Base-by-base conservation (phyloP, 768 basidiomycete species). In the Omphalotus guepiniiformis region DNA sequence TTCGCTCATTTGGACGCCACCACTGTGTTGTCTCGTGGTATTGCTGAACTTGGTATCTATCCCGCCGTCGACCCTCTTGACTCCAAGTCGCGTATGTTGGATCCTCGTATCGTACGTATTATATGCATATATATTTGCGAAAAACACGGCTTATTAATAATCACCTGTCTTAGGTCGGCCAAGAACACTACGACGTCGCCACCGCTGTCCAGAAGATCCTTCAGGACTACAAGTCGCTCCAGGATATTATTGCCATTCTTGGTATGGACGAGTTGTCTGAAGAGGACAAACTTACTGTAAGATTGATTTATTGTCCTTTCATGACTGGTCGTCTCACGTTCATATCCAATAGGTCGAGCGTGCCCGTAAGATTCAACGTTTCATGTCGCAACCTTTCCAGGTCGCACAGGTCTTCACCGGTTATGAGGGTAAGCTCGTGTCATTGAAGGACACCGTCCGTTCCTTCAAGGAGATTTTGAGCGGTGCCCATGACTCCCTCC, bases 181-280 rank as follows among this genome's bases (percentile, higher is more conserved):
- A 78, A 63, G 92, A 95, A 67, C 95, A 98, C 74, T 98, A 98
- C 71, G 82, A 93, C 32, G 85, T 95, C 59, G 96, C 96, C 51
- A 96, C 94, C 50, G 89, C 91, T 41, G 91, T 93, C 51, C 93
- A 94, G 77, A 95, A 96, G 79, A 94, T 96, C 62, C 88, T 93
- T 47, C 90, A 93, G 73, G 90, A 93, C 67, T 94, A 94, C 80
- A 93, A 93, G 74, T 91, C 90, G 19, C 81, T 95, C 57, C 93
- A 95, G 72, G 96, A 99, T 80, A 99, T 98, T 70, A 98, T 99
- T 76, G 96, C 96, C 63, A 99, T 99, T 75, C 74, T 99, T 61
- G 96, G 96, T 80, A 99, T 99, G 96, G 96, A 99, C 66, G 96
- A 99, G 71, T 84, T 99, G 79, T 98, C 95, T 15, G 96, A 99